Evolutionary conservation across 2,329 filamentous ascomycete species (phyloP), one percentile per base, ranked within the genome.

Genomic region (Phyllosticta ampelicida): DNA sequence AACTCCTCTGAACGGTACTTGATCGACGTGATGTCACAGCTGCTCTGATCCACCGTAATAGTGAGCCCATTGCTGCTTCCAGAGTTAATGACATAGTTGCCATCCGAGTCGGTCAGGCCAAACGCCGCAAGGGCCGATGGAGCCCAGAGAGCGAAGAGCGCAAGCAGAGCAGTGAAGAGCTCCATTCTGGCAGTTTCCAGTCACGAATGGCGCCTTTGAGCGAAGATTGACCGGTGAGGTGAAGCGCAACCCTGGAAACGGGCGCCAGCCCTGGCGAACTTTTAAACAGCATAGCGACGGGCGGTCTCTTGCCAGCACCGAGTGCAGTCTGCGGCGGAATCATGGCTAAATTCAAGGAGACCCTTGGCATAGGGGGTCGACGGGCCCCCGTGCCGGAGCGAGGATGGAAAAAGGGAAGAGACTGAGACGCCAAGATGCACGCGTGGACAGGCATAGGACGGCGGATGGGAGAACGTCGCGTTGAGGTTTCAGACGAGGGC

Each of bases 21-120:
- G 67, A 86, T 80, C 0, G 82, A 85, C 13, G 77, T 84, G 67
- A 86, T 82, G 63, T 86, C 84, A 63, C 83, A 85, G 66, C 73
- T 84, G 16, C 73, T 74, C 52, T 76, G 61, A 28, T 68, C 66
- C 13, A 73, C 68, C 8, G 68, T 69, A 18, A 72, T 65, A 9
- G 66, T 62, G n/a, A 73, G 61, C 5, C 67, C 19, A 51, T 71
- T 68, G 21, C 63, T 60, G 0, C 69, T 67, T 2, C 69, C 71
- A 2, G 70, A 66, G 59, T 72, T 70, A 9, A 72, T 63, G n/a
- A 70, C 63, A 30, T 67, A 68, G 48, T 65, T 65, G 57, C 62
- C 61, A 13, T 65, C 65, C 29, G 62, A 65, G 23, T 67, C 66
- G 0, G 69, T 71, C 48, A 71, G 64, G 44, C 71, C 70, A 57